Evolutionary conservation across 73 alveolate genomes (phyloP), one percentile per base, ranked within the genome.

Genomic region (Uronychia binucleata): DNA sequence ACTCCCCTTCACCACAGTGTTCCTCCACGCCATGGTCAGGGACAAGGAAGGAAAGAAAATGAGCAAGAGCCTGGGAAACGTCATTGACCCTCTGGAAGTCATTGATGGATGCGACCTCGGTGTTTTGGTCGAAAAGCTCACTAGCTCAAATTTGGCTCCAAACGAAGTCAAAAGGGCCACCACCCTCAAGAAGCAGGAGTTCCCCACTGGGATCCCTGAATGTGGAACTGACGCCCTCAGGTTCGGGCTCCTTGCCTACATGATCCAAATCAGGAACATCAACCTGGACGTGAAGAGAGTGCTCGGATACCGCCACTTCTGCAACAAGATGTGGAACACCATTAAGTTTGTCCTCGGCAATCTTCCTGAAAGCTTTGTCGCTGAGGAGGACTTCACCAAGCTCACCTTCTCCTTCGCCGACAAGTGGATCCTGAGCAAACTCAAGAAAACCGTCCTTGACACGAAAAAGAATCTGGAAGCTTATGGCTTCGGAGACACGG

Each of bases 221-320:
- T 98, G 99, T 88, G 99, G 99, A 26, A 97, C 99, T 46, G 99
- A 98, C 86, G 99, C 99, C 25, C 94, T 98, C 27, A 95, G 99
- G 90, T 94, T 97, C 81, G 99, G 99, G 77, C 94, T 98, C 11
- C 90, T 98, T 85, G 95, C 99, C 57, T 98, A 97, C 89, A 97
- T 98, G 94, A 85, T 96, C 77, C 98, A 90, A 77, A 96, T 97
- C 33, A 90, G 99, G 77, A 92, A 90, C 77, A 97, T 98, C 82
- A 98, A 98, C 88, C 84, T 98, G 81, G 99, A 98, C 91, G 92
- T 98, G 57, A 91, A 96, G 81, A 93, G 99, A 86, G 98, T 98
- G 77, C 96, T 97, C 79, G 99, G 99, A 27, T 98, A 96, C 83
- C 93, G 99, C 91, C 89, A 88, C 57, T 97, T 97, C 89, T 95